Conservation (phyloP, 2,329 filamentous ascomycete genomes). For the Trichoderma guizhouense region DNA sequence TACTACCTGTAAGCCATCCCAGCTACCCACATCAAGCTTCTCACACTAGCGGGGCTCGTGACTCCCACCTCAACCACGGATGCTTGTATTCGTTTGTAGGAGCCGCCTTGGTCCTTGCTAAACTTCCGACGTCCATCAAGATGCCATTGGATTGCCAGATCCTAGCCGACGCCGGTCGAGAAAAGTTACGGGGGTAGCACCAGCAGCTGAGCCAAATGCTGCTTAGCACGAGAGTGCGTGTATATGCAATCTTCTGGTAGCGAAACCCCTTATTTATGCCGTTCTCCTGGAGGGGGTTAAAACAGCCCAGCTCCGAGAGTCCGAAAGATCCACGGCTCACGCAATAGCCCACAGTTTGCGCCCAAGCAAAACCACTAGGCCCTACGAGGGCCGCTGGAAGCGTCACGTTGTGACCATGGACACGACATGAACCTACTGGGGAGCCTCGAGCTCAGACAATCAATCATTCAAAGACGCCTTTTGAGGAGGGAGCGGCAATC, state of each 20-base stretch:
- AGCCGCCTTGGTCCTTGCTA: background rate
- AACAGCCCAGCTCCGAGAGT: constrained; percentile 4
- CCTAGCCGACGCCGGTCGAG: background rate
- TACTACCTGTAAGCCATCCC: background rate
- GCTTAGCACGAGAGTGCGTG: background rate
- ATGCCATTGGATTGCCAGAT: background rate
- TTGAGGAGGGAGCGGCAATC: background rate
- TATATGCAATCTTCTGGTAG: background rate
- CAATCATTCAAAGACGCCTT: background rate
- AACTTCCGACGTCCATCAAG: background rate
- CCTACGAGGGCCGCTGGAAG: background rate
- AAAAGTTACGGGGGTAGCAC: background rate
- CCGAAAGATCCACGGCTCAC: constrained; percentile 12
- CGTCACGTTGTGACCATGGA: too few relatives aligned
- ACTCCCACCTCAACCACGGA: background rate
- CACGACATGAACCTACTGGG: background rate
- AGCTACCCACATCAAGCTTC: background rate
- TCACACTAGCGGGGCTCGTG: constrained; percentile 3
- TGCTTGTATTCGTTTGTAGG: background rate
- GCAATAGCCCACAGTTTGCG: constrained; percentile 15
- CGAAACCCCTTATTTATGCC: background rate
- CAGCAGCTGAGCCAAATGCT: background rate
- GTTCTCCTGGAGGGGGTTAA: background rate
- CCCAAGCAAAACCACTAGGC: constrained; percentile 7
- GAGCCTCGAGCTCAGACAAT: background rate